Evolutionary conservation across 2,329 filamentous ascomycete species (phyloP), one percentile per base, ranked within the genome.

Genomic region (Phialophora chinensis): DNA sequence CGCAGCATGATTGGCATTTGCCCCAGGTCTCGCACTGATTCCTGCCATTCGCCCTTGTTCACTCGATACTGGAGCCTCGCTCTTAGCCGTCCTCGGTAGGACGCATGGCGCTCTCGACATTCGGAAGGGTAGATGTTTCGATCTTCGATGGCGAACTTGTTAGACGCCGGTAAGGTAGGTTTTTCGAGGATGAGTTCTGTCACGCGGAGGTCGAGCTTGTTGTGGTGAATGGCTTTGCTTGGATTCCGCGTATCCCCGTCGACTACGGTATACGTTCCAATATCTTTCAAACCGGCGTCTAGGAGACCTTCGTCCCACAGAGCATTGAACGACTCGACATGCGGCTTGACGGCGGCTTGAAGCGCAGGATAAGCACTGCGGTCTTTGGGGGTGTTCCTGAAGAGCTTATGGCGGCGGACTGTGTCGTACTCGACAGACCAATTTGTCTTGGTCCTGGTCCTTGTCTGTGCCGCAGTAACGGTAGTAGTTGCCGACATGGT

Each of bases 311-410:
- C 85, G 35, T 88, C 87, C 76, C 97, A 96, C 56, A 98, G 85
- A 60, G 89, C 89, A 82, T 99, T 97, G 87, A 97, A 99, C 6
- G 95, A 95, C 75, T 97, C 90, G 73, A 98, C 90, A 79, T 99
- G 95, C 58, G 95, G 95, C 71, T 91, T 86, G 66, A 98, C 89
- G n/a, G 94, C 91, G 68, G 87, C 86, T 74, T 93, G 90, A 56
- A 99, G 87, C 25, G 91, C 86, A 14, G 95, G 95, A 76, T 96
- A 98, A 66, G 94, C 92, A 10, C 91, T 91, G 73, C 88, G 90
- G 77, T 98, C 93, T 75, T 87, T 90, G 0, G 95, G 94, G 20
- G 95, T 94, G 72, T 96, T 89, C 74, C 87, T 86, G 79, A 99
- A 99, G 25, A 99, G 90, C 60, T 91, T 86, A 75, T 99, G 92